Evolutionary conservation across 2,329 filamentous ascomycete genomes (phyloP), one percentile per base, ranked within the genome.

Genomic region (Blastomyces silverae): DNA sequence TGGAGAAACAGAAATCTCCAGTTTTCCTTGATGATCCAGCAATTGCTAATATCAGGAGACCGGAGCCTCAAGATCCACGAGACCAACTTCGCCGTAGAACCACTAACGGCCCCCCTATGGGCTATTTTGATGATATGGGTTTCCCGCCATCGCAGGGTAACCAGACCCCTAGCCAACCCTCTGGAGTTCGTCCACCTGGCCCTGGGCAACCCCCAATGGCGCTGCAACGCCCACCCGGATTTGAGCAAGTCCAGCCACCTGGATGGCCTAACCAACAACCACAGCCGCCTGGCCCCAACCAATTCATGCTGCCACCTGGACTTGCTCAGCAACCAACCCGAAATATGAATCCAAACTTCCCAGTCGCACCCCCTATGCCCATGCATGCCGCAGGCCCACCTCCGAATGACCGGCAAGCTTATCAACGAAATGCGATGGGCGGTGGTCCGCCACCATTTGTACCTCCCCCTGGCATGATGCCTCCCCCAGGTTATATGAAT

Each of bases 381-480:
- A 72, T 77, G 69, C 76, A 73, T 56, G 72, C 69, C 2, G 73
- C 70, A 62, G 69, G 76, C 58, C 72, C 72, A 60, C 73, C 75
- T 28, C 69, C 74, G 15, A 75, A 71, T 59, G 76, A 78, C 39
- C 73, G 76, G 28, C 73, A 76, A 66, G 71, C 70, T 28, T 76
- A 78, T 62, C 74, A 78, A 56, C 77, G 77, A 62, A 71, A 71
- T 53, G 71, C 63, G 17, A 48, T 71, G 28, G 71, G 69, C 44
- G 72, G 66, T 65, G 69, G 68, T 31, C 64, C 73, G 6, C 67
- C 70, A 17, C 71, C 69, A 39, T 76, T 73, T 62, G 74, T 72
- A 1, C 74, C 73, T 61, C 78, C 78, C 15, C 78, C 78, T 6
- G 78, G 77, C 59, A 79, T 79, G 75, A 77, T 78, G 70, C 78